phyloP scores from a whole-genome alignment of 1,139 yeast species.

The Pneumocystis murina region DNA sequence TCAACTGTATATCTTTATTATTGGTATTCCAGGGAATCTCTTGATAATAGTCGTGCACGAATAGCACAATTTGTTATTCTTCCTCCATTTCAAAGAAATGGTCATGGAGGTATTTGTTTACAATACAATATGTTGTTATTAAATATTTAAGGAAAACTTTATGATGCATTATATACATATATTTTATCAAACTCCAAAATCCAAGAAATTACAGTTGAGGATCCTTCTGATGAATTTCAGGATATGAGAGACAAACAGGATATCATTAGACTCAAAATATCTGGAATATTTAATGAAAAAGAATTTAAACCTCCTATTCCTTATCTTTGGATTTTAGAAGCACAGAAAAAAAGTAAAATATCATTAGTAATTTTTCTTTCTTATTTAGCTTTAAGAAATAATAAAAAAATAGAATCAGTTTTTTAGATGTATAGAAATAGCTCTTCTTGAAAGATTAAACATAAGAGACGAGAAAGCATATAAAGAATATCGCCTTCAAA shows the following conservation, averaged over 20 bases:
- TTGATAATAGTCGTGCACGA: slow-evolving; percentile 37
- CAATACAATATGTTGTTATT: neutral
- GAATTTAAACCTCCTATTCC: slow-evolving; percentile 21
- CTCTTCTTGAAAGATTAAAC: slow-evolving; percentile 32
- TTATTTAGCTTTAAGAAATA: slow-evolving; percentile 3
- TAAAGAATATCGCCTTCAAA: slow-evolving; percentile 38
- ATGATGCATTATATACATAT: slow-evolving; percentile 36
- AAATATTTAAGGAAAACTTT: slow-evolving; percentile 28
- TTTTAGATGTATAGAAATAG: slow-evolving; percentile 62
- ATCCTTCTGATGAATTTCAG: slow-evolving; percentile 87
- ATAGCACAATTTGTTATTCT: slow-evolving; percentile 77
- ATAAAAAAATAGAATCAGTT: slow-evolving; percentile 40
- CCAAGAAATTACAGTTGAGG: slow-evolving; percentile 79
- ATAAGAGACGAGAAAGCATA: slow-evolving; percentile 21
- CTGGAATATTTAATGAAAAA: slow-evolving; percentile 21
- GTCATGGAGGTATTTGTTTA: slow-evolving; percentile 40
- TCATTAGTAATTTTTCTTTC: slow-evolving; percentile 28
- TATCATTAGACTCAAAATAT: slow-evolving; percentile 35
- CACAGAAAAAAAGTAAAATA: slow-evolving; percentile 38
- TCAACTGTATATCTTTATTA: slow-evolving; percentile 76
- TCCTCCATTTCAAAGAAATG: slow-evolving; percentile 63
- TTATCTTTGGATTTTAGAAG: slow-evolving; percentile 32
- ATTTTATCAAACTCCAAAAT: slow-evolving; percentile 44
- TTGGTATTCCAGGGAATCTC: slow-evolving; percentile 32
- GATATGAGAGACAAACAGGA: slow-evolving; percentile 79